Percentiles rank a stretch among this genome's conserved stretches.
Conservation (phyloP, 2,329 filamentous ascomycete genomes). For the Trichoderma koningii region DNA sequence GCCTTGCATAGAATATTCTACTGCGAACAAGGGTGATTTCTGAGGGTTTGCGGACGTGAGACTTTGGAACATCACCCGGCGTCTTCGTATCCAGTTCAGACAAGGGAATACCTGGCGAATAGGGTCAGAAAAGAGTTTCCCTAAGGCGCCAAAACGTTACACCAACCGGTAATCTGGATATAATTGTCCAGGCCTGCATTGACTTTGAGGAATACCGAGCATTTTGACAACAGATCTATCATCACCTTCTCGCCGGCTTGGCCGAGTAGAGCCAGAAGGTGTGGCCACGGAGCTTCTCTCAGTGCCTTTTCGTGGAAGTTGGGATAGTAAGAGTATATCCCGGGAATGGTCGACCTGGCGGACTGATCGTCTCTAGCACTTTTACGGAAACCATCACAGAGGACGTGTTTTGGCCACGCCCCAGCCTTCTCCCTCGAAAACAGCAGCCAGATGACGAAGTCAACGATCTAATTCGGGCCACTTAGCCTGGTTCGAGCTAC, state of each 20-base stretch:
- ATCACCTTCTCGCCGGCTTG: conserved; percentile 75
- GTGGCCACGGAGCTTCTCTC: conserved; percentile 72
- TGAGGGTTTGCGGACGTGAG: conserved; percentile 46
- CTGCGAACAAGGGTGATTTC: conserved; percentile 76
- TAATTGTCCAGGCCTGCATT: conserved; percentile 64
- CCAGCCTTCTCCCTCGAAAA: conserved; percentile 61
- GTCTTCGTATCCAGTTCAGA: conserved; percentile 43
- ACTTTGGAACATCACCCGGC: background rate
- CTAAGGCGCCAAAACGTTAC: background rate
- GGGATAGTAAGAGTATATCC: conserved; percentile 62
- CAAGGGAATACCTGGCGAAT: conserved; percentile 50
- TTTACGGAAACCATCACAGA: conserved; percentile 78
- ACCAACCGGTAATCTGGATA: conserved; percentile 75
- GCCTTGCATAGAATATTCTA: conserved; percentile 82
- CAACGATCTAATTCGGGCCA: conserved; percentile 60
- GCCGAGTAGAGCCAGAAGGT: conserved; percentile 73
- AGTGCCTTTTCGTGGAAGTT: conserved; percentile 72
- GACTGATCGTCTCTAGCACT: conserved; percentile 43
- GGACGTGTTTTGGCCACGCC: conserved; percentile 66
- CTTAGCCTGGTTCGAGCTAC: conserved; percentile 27
- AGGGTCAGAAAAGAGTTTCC: background rate
- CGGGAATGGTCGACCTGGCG: conserved; percentile 57
- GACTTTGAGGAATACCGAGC: conserved; percentile 71
- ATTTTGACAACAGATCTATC: conserved; percentile 73
- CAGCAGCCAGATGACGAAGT: conserved; percentile 75